Base-by-base conservation (phyloP, 257 asterid species). In the Knoxia roxburghii region DNA sequence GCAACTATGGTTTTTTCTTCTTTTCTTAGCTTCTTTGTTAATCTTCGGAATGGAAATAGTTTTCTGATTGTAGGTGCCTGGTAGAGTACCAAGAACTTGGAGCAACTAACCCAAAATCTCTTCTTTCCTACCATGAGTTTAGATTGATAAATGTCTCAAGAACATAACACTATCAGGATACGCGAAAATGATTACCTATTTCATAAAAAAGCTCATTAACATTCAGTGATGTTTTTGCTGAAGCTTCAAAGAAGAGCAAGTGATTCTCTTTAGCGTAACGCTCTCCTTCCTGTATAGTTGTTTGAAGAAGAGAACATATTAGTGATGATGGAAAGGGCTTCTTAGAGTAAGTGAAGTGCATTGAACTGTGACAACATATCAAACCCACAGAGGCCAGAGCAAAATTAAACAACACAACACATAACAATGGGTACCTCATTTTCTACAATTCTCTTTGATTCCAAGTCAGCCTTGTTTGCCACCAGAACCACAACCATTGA, bases 401-500 rank as follows among this genome's bases (percentile, higher is more conserved):
- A 33, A 33, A 6, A 23, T 48, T 3, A 4, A 48, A 48, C 1
- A 48, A 48, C 53, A 48, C 5, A 48, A 48, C 18, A 48, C 23
- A 20, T 48, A 1, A 20, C n/a, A 18, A 53, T 7, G 1, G 37
- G 15, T 50, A 78, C 82, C 77, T 78, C 73, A 39, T 41, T 71
- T 62, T 64, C 55, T 58, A 75, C 83, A 67, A 29, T 12, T 64
- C 83, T 58, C 3, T 56, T 43, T 10, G 79, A 62, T 24, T 63
- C 65, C 35, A 78, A 68, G 63, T 78, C 80, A n/a, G 72, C 64
- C 61, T 74, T 78, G 69, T 78, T 78, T 43, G 77, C 80, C 51
- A 75, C 75, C 62, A 78, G 69, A 63, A 39, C 78, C 68, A 72
- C 68, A 23, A 78, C 74, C 69, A 74, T 45, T 50, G 49, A 66